Evolutionary conservation across 2,329 filamentous ascomycete species (phyloP).

Genomic region (Scytalidium sp.): DNA sequence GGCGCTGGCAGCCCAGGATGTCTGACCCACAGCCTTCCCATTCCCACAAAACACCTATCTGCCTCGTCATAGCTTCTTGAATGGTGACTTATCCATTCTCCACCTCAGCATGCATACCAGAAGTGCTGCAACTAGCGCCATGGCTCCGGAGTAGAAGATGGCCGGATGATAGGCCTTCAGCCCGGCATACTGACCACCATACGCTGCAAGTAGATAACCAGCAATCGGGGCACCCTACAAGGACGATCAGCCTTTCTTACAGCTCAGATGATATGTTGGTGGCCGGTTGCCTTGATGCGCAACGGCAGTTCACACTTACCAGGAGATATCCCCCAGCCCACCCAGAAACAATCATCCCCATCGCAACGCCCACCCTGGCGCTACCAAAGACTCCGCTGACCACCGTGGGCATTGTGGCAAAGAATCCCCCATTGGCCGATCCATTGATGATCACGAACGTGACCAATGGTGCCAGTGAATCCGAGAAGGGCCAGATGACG

Average conservation of each 20-base stretch:
- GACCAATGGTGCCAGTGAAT: slow-evolving; percentile 48
- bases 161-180: slow-evolving; percentile 55
- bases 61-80: slow-evolving; percentile 32
- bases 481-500: slow-evolving; percentile 58
- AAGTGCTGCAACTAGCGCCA: slow-evolving; percentile 42
- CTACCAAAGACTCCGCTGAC: slow-evolving; percentile 58
- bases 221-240: slow-evolving; percentile 54
- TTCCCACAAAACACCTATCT: slow-evolving; percentile 38
- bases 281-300: too few relatives aligned
- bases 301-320: slow-evolving; percentile 40
- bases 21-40: too few relatives aligned
- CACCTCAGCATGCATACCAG: slow-evolving; percentile 42
- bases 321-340: slow-evolving; percentile 61
- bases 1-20: too few relatives aligned
- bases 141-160: slow-evolving; percentile 58
- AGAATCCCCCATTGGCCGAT: slow-evolving; percentile 59
- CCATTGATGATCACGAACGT: slow-evolving; percentile 60
- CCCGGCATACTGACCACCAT: slow-evolving; percentile 46
- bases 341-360: slow-evolving; percentile 60
- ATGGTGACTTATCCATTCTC: slow-evolving; percentile 34
- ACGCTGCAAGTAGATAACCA: slow-evolving; percentile 54
- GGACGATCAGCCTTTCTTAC: background rate
- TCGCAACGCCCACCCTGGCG: slow-evolving; percentile 50
- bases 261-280: background rate
- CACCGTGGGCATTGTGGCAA: slow-evolving; percentile 61